phyloP scores from a whole-genome alignment of 1,284 basidiomycete genomes.

The Sporisorium exsertum region DNA sequence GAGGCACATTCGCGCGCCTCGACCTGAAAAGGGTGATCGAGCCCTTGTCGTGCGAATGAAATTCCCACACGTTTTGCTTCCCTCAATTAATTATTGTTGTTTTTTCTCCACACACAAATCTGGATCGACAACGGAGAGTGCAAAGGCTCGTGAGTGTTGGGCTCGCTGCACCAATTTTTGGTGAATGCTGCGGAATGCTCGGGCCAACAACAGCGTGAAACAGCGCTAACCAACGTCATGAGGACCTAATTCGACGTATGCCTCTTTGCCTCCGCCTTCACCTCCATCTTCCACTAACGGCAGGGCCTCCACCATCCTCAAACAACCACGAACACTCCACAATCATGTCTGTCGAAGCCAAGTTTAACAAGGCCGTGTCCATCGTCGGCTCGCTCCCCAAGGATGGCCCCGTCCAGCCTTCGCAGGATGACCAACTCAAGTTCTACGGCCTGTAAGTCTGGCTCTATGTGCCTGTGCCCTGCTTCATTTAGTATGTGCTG shows the following conservation, averaged over 20 bases:
- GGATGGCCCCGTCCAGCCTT: slow-evolving; percentile 64
- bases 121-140: slow-evolving; percentile 3
- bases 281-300: neutral
- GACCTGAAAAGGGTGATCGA: slow-evolving; percentile 6
- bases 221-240: no score
- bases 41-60: slow-evolving; percentile 3
- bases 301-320: neutral
- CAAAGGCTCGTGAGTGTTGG: neutral
- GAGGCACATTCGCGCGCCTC: slow-evolving; percentile 4
- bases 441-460: slow-evolving; percentile 63
- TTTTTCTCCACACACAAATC: neutral
- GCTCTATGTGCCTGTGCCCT: no score
- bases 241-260: no score
- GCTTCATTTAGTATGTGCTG: neutral
- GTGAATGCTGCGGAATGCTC: no score
- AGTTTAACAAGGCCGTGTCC: slow-evolving; percentile 60
- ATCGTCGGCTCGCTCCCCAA: slow-evolving; percentile 57
- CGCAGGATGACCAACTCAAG: slow-evolving; percentile 64
- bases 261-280: neutral
- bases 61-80: no score
- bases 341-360: slow-evolving; percentile 55
- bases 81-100: neutral
- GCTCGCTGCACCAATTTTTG: neutral
- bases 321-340: neutral
- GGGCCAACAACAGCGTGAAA: neutral